Evolutionary conservation across 1,284 basidiomycete genomes (phyloP).

Genomic region (Cryptococcus sp.): DNA sequence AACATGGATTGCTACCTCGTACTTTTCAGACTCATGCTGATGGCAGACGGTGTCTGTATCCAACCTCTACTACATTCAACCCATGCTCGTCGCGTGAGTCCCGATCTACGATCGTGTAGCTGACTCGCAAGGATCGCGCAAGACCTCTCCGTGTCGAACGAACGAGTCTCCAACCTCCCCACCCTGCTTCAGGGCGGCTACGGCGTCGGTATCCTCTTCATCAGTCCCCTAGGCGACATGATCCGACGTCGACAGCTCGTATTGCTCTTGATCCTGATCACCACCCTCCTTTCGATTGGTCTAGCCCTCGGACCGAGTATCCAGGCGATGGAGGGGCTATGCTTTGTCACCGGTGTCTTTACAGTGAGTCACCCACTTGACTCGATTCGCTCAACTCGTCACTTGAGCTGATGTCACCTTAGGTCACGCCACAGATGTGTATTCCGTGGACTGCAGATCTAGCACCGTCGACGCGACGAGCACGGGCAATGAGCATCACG

Average conservation of each 20-base stretch:
- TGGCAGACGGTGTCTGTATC: conserved; percentile 37
- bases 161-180: conserved; percentile 56
- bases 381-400: no score
- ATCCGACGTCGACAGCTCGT: conserved; percentile 56
- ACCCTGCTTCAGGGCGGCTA: conserved; percentile 53
- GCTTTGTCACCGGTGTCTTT: conserved; percentile 55
- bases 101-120: background rate
- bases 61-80: conserved; percentile 67
- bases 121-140: conserved; percentile 19
- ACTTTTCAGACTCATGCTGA: background rate
- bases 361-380: conserved; percentile 47
- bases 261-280: conserved; percentile 50
- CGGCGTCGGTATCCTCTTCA: conserved; percentile 54
- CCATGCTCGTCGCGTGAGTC: conserved; percentile 54
- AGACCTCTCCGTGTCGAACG: conserved; percentile 56
- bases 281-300: conserved; percentile 55
- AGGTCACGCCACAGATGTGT: conserved; percentile 47
- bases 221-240: conserved; percentile 64
- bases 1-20: no score
- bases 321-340: conserved; percentile 54
- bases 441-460: conserved; percentile 63
- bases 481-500: conserved; percentile 61
- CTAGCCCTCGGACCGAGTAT: conserved; percentile 53
- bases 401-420: conserved; percentile 2
- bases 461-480: conserved; percentile 58